Base-by-base conservation (phyloP, 2,329 filamentous ascomycete species). In the Seiridium unicorne region DNA sequence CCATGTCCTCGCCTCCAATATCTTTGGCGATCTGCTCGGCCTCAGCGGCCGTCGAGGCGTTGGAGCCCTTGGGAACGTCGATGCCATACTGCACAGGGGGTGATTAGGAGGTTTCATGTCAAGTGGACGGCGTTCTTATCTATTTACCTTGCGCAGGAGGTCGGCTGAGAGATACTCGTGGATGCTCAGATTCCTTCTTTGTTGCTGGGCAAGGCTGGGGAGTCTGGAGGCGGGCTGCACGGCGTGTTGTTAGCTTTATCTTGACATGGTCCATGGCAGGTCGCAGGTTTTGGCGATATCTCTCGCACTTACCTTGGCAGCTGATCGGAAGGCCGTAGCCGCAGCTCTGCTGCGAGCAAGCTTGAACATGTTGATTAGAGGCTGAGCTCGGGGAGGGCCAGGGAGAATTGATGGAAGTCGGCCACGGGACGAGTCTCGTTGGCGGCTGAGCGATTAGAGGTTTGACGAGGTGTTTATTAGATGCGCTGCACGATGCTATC, bases 91-190 rank as follows among this genome's bases (percentile, higher is more conserved):
- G 61, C 44, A 61, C 62, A 61, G 61, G 59, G 47, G 54, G 44
- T 35, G 60, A 65, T 73, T 70, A 73, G 69, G 65, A 62, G 40
- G 31, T 11, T 47, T 35, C 46, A 18, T 55, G 42, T 55, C 59
- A 47, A 40, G 31, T 18, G 46, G 47, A 18, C 4, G 10, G 55
- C 5, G 18, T 38, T 10, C 31, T 5, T 36, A 34, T 36, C 9
- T 58, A 58, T 61, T 56, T 64, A 89, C 86, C 83, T 88, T 75
- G 79, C 84, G 91, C 73, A 99, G 86, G 69, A 99, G 89, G 77
- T 93, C 91, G 71, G 93, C 92, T 71, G 95, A 97, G 73, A 94
- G 90, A 82, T 97, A 98, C 83, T 99, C 95, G 84, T 99, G 95
- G 74, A 99, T 97, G 75, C 92, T 95, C 75, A 99, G 87, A 74